Conservation (phyloP, 805 yeast species). For the Starmera amethionina region DNA sequence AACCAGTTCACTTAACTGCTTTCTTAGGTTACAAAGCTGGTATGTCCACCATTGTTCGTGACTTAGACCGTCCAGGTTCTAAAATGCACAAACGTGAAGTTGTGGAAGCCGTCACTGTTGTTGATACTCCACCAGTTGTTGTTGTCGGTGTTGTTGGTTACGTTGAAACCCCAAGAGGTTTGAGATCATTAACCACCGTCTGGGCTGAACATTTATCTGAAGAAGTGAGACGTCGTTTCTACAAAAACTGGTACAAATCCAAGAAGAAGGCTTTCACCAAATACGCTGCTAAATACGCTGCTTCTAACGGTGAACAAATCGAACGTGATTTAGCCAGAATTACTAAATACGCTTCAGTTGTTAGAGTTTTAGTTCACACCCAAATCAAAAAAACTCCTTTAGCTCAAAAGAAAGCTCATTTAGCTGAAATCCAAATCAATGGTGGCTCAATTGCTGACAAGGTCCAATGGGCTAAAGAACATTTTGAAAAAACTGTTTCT, state of each 20-base stretch:
- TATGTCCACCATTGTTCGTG: conserved; percentile 99
- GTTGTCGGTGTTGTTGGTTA: conserved; percentile 99
- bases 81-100: conserved; percentile 99
- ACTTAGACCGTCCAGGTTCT: conserved; percentile 99
- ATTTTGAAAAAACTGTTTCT: conserved; percentile 97
- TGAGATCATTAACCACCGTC: conserved; percentile 98
- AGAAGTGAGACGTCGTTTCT: conserved; percentile 99
- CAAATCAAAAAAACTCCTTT: conserved; percentile 99
- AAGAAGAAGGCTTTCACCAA: conserved; percentile 99
- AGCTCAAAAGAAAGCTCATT: conserved; percentile 98
- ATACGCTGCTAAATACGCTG: conserved; percentile 97
- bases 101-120: conserved; percentile 98
- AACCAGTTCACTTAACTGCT: conserved; percentile 98
- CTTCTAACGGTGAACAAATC: conserved; percentile 75
- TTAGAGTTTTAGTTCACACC: conserved; percentile 99
- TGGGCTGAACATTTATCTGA: conserved; percentile 99
- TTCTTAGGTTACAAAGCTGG: conserved; percentile 99
- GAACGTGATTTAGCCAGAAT: conserved; percentile 98
- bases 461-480: conserved; percentile 97
- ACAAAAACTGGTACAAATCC: conserved; percentile 99
- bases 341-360: conserved; percentile 95
- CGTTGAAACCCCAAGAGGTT: conserved; percentile 99
- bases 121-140: conserved; percentile 98
- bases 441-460: conserved; percentile 98
- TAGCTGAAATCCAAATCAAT: conserved; percentile 99